Evolutionary conservation across 2,329 filamentous ascomycete genomes (phyloP), one percentile per base, ranked within the genome.

Genomic region (Cucurbitaria berberidis): DNA sequence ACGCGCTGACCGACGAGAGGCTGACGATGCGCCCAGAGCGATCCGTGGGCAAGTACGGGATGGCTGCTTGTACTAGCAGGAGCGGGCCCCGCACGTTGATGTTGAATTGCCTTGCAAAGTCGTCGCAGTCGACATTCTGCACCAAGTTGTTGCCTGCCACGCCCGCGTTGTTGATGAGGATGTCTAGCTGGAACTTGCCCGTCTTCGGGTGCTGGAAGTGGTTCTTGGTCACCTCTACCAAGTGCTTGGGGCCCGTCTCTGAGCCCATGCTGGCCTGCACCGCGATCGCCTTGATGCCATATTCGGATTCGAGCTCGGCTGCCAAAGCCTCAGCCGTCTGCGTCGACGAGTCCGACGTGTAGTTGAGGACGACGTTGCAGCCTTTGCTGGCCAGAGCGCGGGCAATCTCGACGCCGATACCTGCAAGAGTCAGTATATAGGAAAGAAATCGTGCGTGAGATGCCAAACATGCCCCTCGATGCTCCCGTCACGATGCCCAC

Each of bases 121-220:
- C 84, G 11, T 81, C 80, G 5, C 81, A 69, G 3, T 82, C 83
- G 57, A 91, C 84, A 24, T 89, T 83, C 45, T 84, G 82, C 21
- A 89, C 77, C 22, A 78, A 72, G 63, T 87, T 84, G 76, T 95
- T 93, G 34, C 84, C 74, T 10, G 80, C 76, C 2, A 84, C 78
- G 22, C 90, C 92, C 26, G 92, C 91, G 74, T 96, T 96, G 82
- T 96, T 96, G 79, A 96, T 80, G 47, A 96, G 79, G 56, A 96
- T 90, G 76, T 96, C 90, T 67, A 96, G 82, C 66, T 88, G 85
- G 70, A 91, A 84, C 49, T 79, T 78, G 53, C 76, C 74, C 57
- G 77, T 80, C 64, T 81, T 80, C 24, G 82, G 79, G 59, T 75
- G 72, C 8, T 81, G 70, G 75, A 89, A 87, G 67, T 86, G 79